phyloP scores from a whole-genome alignment of 139 green algal genomes.

The Yamagishiella unicocca region DNA sequence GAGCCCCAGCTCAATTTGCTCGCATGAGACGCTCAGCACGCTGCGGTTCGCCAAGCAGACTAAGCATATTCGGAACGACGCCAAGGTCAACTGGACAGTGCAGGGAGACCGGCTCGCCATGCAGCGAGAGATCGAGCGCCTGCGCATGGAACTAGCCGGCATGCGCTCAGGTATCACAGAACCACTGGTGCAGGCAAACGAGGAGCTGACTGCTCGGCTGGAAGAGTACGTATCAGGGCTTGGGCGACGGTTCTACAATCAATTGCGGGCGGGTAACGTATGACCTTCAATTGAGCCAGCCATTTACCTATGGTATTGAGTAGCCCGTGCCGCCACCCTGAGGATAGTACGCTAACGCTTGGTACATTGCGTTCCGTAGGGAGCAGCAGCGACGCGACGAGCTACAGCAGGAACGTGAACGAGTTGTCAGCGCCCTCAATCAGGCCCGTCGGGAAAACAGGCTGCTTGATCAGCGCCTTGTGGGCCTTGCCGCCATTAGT shows the following conservation, averaged over 20 bases:
- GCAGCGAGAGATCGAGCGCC: slow-evolving; percentile 70
- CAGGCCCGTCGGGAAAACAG: neutral
- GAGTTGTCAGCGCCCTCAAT: neutral
- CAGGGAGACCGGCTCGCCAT: slow-evolving; percentile 71
- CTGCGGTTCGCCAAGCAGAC: slow-evolving; percentile 90
- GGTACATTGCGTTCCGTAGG: too few species aligned
- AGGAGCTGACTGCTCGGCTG: slow-evolving; percentile 3
- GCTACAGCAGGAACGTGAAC: slow-evolving; percentile 36
- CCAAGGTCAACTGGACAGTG: slow-evolving; percentile 72
- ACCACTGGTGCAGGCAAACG: slow-evolving; percentile 34
- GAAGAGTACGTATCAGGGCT: slow-evolving; percentile 5
- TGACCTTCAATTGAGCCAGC: too few species aligned
- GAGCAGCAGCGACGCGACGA: slow-evolving; percentile 4
- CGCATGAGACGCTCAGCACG: slow-evolving; percentile 91
- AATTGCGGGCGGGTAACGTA: too few species aligned
- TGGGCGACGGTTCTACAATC: too few species aligned
- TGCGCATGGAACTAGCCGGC: slow-evolving; percentile 62
- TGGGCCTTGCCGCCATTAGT: slow-evolving; percentile 23
- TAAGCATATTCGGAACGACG: slow-evolving; percentile 94
- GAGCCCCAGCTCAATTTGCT: slow-evolving; percentile 67
- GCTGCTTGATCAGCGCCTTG: slow-evolving; percentile 34
- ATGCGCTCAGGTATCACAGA: slow-evolving; percentile 17
- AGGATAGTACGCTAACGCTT: too few species aligned
- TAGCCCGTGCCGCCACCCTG: too few species aligned
- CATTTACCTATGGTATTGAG: too few species aligned